Evolutionary conservation across 2,329 filamentous ascomycete genomes (phyloP).

Genomic region (Albifimbria verrucaria): DNA sequence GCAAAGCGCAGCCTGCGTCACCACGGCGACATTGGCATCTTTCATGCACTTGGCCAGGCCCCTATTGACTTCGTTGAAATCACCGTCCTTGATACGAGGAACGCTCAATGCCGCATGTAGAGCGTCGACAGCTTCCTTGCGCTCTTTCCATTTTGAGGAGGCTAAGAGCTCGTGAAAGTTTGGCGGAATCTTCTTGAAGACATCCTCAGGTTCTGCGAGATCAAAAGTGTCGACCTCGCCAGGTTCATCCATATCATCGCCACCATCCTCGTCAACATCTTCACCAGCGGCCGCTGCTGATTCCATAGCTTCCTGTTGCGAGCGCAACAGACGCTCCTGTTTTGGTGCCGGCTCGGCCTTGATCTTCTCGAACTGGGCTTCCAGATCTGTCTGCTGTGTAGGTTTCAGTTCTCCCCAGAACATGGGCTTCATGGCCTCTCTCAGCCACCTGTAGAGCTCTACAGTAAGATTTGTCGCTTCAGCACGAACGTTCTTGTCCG

Average conservation of each 20-base stretch:
- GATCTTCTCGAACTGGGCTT: slow-evolving; percentile 89
- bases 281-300: slow-evolving; percentile 61
- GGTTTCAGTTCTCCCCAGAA: slow-evolving; percentile 96
- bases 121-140: slow-evolving; percentile 89
- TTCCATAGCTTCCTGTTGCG: slow-evolving; percentile 81
- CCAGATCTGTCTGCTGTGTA: slow-evolving; percentile 90
- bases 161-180: slow-evolving; percentile 80
- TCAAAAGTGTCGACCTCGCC: slow-evolving; percentile 76
- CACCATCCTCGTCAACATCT: slow-evolving; percentile 55
- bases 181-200: slow-evolving; percentile 74
- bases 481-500: slow-evolving; percentile 95
- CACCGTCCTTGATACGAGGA: slow-evolving; percentile 85
- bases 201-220: slow-evolving; percentile 82
- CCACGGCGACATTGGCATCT: slow-evolving; percentile 94
- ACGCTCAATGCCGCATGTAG: slow-evolving; percentile 75
- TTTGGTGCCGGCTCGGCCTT: slow-evolving; percentile 85
- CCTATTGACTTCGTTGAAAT: slow-evolving; percentile 80
- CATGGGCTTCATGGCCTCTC: slow-evolving; percentile 96
- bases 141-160: slow-evolving; percentile 97
- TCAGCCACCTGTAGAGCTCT: slow-evolving; percentile 94
- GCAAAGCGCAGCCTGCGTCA: slow-evolving; percentile 89
- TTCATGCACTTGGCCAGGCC: slow-evolving; percentile 96
- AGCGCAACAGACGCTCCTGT: slow-evolving; percentile 82
- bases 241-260: slow-evolving; percentile 47
- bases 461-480: slow-evolving; percentile 89